Percentiles rank a stretch among this genome's conserved stretches.
Evolutionary conservation across 257 asterid species (phyloP).

Genomic region (Ligustrum vulgare): DNA sequence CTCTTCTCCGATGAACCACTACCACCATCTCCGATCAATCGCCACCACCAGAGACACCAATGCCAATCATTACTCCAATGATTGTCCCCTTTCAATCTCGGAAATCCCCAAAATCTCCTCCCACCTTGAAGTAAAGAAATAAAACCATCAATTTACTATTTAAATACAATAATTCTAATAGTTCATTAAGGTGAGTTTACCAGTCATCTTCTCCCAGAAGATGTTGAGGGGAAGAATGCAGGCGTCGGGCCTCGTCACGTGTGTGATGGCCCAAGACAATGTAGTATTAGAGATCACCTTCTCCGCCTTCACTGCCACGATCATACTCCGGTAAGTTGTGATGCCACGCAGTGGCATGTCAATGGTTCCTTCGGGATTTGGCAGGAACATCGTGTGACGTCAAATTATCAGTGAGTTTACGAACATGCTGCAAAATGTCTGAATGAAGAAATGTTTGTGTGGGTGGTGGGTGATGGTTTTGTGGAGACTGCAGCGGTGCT

Average conservation of each 20-base stretch:
- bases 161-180: neutral
- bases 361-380: conserved; percentile 28
- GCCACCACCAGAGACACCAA: too few relatives aligned
- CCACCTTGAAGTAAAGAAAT: conserved; percentile 30
- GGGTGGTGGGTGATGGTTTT: too few relatives aligned
- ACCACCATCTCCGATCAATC: too few relatives aligned
- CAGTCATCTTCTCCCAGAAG: conserved; percentile 36
- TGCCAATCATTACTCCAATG: conserved; percentile 42
- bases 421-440: neutral
- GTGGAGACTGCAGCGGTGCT: too few relatives aligned
- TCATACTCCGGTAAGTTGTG: conserved; percentile 44
- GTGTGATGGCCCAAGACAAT: conserved; percentile 80
- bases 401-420: conserved; percentile 4
- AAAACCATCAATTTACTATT: neutral
- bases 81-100: conserved; percentile 48
- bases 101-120: conserved; percentile 68
- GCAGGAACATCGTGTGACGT: conserved; percentile 52
- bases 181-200: conserved; percentile 17
- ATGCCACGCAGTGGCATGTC: conserved; percentile 28
- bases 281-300: conserved; percentile 64
- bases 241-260: conserved; percentile 71
- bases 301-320: conserved; percentile 82
- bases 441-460: neutral
- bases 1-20: too few relatives aligned
- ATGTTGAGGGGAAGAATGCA: conserved; percentile 71